Base-by-base conservation (phyloP, 106 monocot species). In the Allium cepa region DNA sequence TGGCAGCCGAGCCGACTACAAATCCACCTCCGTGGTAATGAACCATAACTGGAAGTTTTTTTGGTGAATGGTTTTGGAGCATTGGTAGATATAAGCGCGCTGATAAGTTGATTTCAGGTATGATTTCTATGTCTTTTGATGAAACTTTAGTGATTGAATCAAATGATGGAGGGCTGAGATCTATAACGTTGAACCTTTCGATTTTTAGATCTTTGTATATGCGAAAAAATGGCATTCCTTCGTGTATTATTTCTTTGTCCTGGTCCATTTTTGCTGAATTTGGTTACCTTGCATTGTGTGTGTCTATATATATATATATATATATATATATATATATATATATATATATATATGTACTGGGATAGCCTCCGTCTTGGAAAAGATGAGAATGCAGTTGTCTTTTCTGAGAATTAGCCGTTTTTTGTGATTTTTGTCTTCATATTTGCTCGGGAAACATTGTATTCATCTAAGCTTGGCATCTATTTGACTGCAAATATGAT, bases 11-110 rank as follows among this genome's bases (percentile, higher is more conserved):
- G 22, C 50, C 63, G 47, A 64, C 4, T 69, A 62, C 63, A 75
- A 79, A 83, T 59, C 56, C 83, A 7, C 83, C 83, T 53, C 83
- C 83, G 55, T 83, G 83, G 72, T 52, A 83, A 63, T 83, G 73
- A 22, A 83, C 56, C 12, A 79, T 8, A 60, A 83, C 59, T 13
- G 83, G 83, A 3, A 76, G 72, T 47, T 76, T 83, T 67, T 72
- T 47, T 8, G 27, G 0, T 0, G 47, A 46, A 0, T 4, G 16
- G 5, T 16, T 45, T 12, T 46, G 2, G 53, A 52, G 10, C 3
- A 45, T 47, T 1, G 76, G 78, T 46, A 72, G 72, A 60, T 72
- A 78, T 26, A 78, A 36, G 14, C 78, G 78, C 47, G 67, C 78
- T 8, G 59, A 66, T 4, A 78, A 14, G 28, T 56, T 55, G 15